Percentiles rank a stretch among this genome's conserved stretches.
These are phyloP conservation scores for Epichloe sibirici DNA, from an alignment of 2,329 filamentous ascomycete species.

Conservation along the genomic window DNA sequence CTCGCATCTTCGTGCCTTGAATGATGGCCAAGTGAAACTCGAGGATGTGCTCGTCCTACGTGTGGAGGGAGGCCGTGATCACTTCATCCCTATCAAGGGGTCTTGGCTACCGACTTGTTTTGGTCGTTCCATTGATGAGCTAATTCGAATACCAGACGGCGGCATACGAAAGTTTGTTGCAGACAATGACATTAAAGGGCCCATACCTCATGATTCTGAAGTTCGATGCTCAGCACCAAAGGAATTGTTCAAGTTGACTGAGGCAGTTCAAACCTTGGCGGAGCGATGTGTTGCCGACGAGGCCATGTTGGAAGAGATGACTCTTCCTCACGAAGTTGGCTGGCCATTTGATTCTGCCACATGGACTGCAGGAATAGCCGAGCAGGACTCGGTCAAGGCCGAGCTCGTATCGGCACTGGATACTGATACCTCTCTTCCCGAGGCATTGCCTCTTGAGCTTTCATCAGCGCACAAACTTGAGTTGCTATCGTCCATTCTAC, in stretches of 20 bases:
- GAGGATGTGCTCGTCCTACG: slow-evolving; percentile 85
- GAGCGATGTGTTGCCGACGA: slow-evolving; percentile 48
- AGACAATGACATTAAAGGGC: slow-evolving; percentile 27
- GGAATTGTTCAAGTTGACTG: slow-evolving; percentile 81
- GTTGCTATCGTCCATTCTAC: slow-evolving; percentile 55
- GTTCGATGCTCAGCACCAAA: slow-evolving; percentile 71
- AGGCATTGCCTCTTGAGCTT: slow-evolving; percentile 50
- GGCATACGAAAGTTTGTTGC: slow-evolving; percentile 49
- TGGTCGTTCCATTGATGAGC: slow-evolving; percentile 73
- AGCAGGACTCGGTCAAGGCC: slow-evolving; percentile 18
- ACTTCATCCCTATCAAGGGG: slow-evolving; percentile 75
- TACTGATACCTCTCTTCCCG: slow-evolving; percentile 47
- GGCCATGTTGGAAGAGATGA: slow-evolving; percentile 45
- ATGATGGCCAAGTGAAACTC: slow-evolving; percentile 50
- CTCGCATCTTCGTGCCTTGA: slow-evolving; percentile 55
- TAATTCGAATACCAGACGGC: slow-evolving; percentile 74
- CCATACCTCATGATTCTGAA: slow-evolving; percentile 42
- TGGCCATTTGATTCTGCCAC: slow-evolving; percentile 45
- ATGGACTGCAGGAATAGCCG: slow-evolving; percentile 17
- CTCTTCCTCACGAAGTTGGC: slow-evolving; percentile 39
- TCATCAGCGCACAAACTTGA: slow-evolving; percentile 60
- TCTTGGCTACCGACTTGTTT: slow-evolving; percentile 74
- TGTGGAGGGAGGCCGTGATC: slow-evolving; percentile 72
- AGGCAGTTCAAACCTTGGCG: slow-evolving; percentile 51
- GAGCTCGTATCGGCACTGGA: slow-evolving; percentile 58